Conservation (phyloP, 306 rosid species). For the Vicia faba region DNA sequence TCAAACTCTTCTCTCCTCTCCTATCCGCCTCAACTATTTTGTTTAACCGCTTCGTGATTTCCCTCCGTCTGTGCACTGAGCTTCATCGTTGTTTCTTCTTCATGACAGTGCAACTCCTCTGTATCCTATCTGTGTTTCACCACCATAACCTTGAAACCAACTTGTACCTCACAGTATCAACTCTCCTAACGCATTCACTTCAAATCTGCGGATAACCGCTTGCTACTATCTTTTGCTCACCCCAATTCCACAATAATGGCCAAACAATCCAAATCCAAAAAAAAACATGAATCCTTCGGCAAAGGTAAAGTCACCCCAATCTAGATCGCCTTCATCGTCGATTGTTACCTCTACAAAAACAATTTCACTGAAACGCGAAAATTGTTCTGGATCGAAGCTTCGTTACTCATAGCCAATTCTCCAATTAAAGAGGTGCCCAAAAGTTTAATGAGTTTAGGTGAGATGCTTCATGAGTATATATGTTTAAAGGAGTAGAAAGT, state of each 20-base stretch:
- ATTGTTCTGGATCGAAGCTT: slow-evolving; percentile 65
- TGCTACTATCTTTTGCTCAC: too few species aligned
- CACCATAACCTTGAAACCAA: too few species aligned
- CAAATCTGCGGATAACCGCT: too few species aligned
- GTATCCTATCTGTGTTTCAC: too few species aligned
- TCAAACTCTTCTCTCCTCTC: too few species aligned
- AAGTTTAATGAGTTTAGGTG: slow-evolving; percentile 60
- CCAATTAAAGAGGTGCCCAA: slow-evolving; percentile 65
- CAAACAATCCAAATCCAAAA: slow-evolving; percentile 58
- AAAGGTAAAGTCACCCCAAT: slow-evolving; percentile 67
- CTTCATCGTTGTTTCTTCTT: too few species aligned
- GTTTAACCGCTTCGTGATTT: too few species aligned
- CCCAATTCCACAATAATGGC: slow-evolving; percentile 46
- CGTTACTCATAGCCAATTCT: slow-evolving; percentile 66
- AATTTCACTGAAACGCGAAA: slow-evolving; percentile 58
- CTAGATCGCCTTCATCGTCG: slow-evolving; percentile 86
- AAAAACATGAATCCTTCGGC: slow-evolving; percentile 44
- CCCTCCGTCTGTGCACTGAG: too few species aligned
- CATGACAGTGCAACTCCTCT: too few species aligned
- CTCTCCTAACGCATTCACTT: too few species aligned
- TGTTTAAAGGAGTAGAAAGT: slow-evolving; percentile 73
- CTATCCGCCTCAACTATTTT: too few species aligned
- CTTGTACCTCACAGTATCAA: too few species aligned
- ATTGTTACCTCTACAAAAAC: slow-evolving; percentile 68
- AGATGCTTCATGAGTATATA: slow-evolving; percentile 72